A percentile compares a stretch with the other conserved stretches of the same genome.
phyloP scores from a whole-genome alignment of 805 yeast species.

The Scheffersomyces coipomensis region DNA sequence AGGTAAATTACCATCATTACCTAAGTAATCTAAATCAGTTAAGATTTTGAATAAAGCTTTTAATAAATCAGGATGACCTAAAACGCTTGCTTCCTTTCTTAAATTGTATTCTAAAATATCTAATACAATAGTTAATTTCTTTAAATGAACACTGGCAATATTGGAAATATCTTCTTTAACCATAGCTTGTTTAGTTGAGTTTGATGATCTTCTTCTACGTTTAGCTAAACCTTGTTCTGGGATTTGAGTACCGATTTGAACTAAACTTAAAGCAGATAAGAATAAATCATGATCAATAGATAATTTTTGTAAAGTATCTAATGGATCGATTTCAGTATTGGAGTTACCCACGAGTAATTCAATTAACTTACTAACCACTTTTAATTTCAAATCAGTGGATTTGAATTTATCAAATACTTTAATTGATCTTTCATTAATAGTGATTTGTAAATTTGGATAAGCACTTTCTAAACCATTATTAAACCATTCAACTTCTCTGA shows the following conservation, averaged over 20 bases:
- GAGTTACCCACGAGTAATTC: conserved; percentile 54
- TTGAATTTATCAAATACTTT: conserved; percentile 55
- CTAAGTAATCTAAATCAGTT: conserved; percentile 78
- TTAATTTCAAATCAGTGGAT: conserved; percentile 53
- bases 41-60: conserved; percentile 57
- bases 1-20: conserved; percentile 88
- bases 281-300: conserved; percentile 56
- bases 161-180: conserved; percentile 66
- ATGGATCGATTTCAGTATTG: conserved; percentile 30
- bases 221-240: conserved; percentile 59
- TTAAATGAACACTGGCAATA: conserved; percentile 76
- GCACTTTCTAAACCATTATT: conserved; percentile 46
- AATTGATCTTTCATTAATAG: conserved; percentile 52
- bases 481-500: conserved; percentile 59
- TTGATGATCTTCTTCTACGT: conserved; percentile 79
- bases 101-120: conserved; percentile 69
- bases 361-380: conserved; percentile 47
- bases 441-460: conserved; percentile 36
- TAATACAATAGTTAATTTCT: conserved; percentile 71
- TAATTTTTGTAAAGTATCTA: conserved; percentile 52
- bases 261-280: conserved; percentile 55
- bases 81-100: conserved; percentile 22
- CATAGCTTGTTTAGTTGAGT: conserved; percentile 73
- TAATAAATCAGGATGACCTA: conserved; percentile 46
- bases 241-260: conserved; percentile 50